phyloP scores from a whole-genome alignment of 768 basidiomycete species.

The Serendipita sp. region DNA sequence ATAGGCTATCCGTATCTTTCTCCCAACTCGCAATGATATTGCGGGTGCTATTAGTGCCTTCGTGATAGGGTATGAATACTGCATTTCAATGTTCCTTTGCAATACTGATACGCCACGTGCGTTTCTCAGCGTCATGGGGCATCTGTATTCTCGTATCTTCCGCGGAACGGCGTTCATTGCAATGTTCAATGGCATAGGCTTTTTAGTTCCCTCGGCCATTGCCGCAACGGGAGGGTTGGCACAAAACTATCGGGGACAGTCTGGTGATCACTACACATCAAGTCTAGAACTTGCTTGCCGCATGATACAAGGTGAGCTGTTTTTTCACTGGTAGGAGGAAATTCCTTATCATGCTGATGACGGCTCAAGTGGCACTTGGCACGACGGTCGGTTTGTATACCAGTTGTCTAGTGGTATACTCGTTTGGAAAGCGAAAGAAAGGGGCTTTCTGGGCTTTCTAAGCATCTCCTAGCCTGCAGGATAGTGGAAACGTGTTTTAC shows the following conservation, averaged over 20 bases:
- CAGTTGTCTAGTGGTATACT: slow-evolving; percentile 75
- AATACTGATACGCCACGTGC: background rate
- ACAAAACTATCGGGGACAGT: slow-evolving; percentile 15
- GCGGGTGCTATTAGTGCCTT: slow-evolving; percentile 82
- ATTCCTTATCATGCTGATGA: slow-evolving; percentile 39
- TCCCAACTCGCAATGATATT: slow-evolving; percentile 34
- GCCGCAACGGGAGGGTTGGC: slow-evolving; percentile 66
- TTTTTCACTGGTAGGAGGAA: background rate
- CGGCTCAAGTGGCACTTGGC: slow-evolving; percentile 57
- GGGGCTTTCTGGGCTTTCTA: slow-evolving; percentile 77
- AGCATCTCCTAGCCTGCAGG: slow-evolving; percentile 10
- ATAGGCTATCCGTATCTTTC: background rate
- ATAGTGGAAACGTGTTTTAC: background rate
- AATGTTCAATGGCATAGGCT: slow-evolving; percentile 80
- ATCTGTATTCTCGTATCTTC: slow-evolving; percentile 67
- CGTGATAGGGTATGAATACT: slow-evolving; percentile 36
- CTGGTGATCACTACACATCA: background rate
- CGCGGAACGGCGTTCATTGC: slow-evolving; percentile 78
- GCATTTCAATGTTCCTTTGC: background rate
- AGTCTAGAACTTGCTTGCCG: background rate
- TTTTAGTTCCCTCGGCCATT: slow-evolving; percentile 74
- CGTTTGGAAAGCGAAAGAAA: slow-evolving; percentile 69
- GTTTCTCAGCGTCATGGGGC: slow-evolving; percentile 36
- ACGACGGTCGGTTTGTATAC: slow-evolving; percentile 86
- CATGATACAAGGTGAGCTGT: background rate